Conservation (phyloP, 345 rosid genomes). For the Trapa incisa region DNA sequence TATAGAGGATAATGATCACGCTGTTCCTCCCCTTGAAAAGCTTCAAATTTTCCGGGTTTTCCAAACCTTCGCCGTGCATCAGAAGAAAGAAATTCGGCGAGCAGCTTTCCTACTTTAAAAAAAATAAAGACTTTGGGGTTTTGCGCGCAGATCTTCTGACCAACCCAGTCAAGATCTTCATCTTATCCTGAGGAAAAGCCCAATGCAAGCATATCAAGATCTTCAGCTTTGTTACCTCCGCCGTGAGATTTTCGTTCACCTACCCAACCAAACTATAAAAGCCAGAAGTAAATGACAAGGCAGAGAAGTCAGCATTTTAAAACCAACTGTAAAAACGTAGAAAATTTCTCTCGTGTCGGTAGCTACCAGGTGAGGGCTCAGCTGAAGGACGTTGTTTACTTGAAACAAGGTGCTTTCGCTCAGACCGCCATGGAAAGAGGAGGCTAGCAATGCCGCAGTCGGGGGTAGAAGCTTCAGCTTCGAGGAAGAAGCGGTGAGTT, state of each 20-base stretch:
- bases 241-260: no score
- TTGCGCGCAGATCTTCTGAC: slow-evolving; percentile 9
- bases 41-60: background rate
- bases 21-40: slow-evolving; percentile 1
- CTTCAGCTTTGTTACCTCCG: no score
- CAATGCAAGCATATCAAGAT: no score
- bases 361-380: slow-evolving; percentile 13
- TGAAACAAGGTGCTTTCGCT: background rate
- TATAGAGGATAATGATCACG: slow-evolving; percentile 4
- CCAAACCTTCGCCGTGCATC: slow-evolving; percentile 11
- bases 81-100: slow-evolving; percentile 28
- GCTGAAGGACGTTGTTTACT: background rate
- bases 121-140: slow-evolving; percentile 15
- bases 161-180: slow-evolving; percentile 14
- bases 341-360: slow-evolving; percentile 12
- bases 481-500: no score
- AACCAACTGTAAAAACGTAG: slow-evolving; percentile 1
- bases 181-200: no score
- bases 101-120: slow-evolving; percentile 20
- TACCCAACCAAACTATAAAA: no score
- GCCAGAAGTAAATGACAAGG: background rate
- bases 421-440: background rate
- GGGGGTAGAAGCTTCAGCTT: background rate
- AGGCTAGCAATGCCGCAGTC: background rate
- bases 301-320: slow-evolving; percentile 4